Evolutionary conservation across 768 basidiomycete genomes (phyloP), one percentile per base, ranked within the genome.

Genomic region (Vararia minispora): DNA sequence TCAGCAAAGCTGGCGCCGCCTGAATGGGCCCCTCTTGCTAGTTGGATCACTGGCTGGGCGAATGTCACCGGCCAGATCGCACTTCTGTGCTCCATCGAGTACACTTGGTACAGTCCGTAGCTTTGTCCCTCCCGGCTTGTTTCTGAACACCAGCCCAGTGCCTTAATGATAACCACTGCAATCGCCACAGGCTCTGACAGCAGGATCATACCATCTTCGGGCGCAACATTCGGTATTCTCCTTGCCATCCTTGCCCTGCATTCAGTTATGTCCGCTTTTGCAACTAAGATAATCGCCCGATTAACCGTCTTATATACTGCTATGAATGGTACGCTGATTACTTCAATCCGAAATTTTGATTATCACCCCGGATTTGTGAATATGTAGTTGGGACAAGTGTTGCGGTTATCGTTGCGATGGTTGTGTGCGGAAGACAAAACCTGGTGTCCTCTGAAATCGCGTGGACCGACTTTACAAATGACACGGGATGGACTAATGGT

Each of bases 101-200:
- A 72, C 43, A 78, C 75, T 16, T 80, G 65, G 66, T 63, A 33
- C 17, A 59, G 51, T 23, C 12, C 7, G 13, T 35, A 28, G 6
- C 23, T n/a, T 18, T 29, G 11, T 11, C 22, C 5, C 2, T 26
- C 33, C 30, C 47, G 21, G 45, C 17, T 2, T 28, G 9, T 22
- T 11, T n/a, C 28, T 20, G 4, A 36, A 35, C 30, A 24, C 14
- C 22, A 2, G 2, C 7, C 27, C 30, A 68, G 77, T 42, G 78
- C 79, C 8, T 76, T 81, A 54, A 81, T 81, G 79, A 79, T 81
- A 41, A 68, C 76, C 12, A 76, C 76, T 10, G 78, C 78, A 2
- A 68, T 82, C 28, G 65, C 71, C n/a, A 78, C 80, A 1, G 60
- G 60, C 23, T 68, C 74, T 6, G 63, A 76, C 43, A 75, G 74